Evolutionary conservation across 192 early-diverging fungal species (phyloP), one percentile per base, ranked within the genome.

Genomic region (Gryganskiella cystojenkinii): DNA sequence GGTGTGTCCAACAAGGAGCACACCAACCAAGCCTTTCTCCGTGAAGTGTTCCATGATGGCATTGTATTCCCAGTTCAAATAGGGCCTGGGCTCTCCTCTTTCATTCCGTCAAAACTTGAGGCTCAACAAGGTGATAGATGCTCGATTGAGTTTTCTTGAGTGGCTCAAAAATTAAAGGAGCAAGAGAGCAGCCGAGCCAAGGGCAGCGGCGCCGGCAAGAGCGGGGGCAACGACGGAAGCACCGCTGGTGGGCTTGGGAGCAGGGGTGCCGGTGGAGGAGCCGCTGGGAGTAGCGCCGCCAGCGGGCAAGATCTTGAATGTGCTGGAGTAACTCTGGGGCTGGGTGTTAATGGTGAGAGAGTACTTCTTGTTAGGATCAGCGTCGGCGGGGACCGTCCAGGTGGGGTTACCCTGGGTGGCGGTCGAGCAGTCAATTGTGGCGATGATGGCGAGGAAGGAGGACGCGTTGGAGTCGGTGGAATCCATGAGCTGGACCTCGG

Each of bases 401-500:
- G 47, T 3, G 10, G 9, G 5, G 63, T 76, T 67, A 31, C 65
- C 73, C 43, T 28, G 13, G 59, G 22, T 5, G 44, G 47, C n/a
- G 56, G 64, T 34, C n/a, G n/a, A n/a, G 73, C 73, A 76, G 60
- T 76, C 65, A 44, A 76, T 61, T 20, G 44, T 63, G 20, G 52
- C 34, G 46, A 76, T 34, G 1, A 33, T 34, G 0, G 15, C 22
- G 15, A 68, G 37, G 60, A 28, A 67, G 49, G 33, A 53, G 17
- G 59, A 52, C 45, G 46, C 42, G 27, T 25, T 27, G 20, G 59
- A 4, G 54, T 58, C 50, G 17, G 53, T 63, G 10, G 64, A 13
- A 28, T 76, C 50, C 7, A 76, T 25, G 54, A 76, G 65, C 54
- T 68, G 65, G 35, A 76, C 65, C 14, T n/a, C 11, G 25, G 56